Evolutionary conservation across 83 land plant species (phyloP), one percentile per base, ranked within the genome.

Genomic region (Picea abies): DNA sequence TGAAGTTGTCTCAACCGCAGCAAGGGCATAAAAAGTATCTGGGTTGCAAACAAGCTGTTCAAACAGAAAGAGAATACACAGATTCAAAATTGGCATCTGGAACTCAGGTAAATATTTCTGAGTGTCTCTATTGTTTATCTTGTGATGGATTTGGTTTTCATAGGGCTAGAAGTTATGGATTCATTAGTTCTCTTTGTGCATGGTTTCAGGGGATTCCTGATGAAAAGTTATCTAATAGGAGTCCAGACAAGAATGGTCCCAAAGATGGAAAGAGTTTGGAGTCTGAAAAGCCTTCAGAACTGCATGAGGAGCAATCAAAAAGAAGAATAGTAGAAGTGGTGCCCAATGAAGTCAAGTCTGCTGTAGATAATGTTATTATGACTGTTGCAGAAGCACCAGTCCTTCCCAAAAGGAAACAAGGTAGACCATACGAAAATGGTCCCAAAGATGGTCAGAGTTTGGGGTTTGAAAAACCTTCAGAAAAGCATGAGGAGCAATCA

Each of bases 341-440:
- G 15, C 69, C 16, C 1, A 71, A 71, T 71, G 47, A 71, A 71
- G 25, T 64, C 10, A 64, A 64, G 11, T 23, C 29, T n/a, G 26
- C 67, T 64, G 9, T 6, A n/a, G 67, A 64, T 64, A 64, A 64
- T 20, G 25, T 64, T n/a, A 64, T 23, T 2, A 64, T 22, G 8
- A n/a, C 67, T 64, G 22, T 71, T 71, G 75, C 49, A 39, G 49
- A 71, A 71, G 49, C 75, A 5, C 20, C 75, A 0, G 16, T 71
- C 49, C 41, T 11, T 71, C 75, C 75, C 10, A 39, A 71, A 71
- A 39, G 47, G 10, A 71, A 39, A 71, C 75, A 11, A 71, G 75
- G 23, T 7, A 6, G 75, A 6, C 20, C 8, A 56, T 56, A 12
- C 14, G 15, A 56, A 14, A 56, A 56, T 56, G 60, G 60, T 56